phyloP scores from a whole-genome alignment of 2,329 filamentous ascomycete species.

The Neurospora sp. region DNA sequence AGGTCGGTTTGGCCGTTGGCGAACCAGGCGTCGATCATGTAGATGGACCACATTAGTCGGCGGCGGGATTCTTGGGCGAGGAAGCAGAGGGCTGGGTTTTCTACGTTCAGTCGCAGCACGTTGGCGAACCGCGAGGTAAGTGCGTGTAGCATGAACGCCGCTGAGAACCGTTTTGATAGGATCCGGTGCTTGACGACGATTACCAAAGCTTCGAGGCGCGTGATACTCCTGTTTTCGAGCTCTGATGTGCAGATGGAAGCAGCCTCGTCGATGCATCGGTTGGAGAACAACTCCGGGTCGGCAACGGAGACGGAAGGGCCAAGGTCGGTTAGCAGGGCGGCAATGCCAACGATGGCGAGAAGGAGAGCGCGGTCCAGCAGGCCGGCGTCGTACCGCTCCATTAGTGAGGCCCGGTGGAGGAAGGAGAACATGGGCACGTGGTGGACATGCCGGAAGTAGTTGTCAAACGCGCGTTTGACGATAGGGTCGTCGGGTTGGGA shows the following conservation, averaged over 20 bases:
- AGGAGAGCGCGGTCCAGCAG: constrained; percentile 45
- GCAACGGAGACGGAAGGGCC: constrained; percentile 32
- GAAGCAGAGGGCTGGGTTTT: constrained; percentile 34
- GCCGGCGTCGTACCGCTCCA: constrained; percentile 48
- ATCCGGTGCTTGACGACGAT: constrained; percentile 39
- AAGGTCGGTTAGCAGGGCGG: constrained; percentile 45
- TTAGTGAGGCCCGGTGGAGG: constrained; percentile 47
- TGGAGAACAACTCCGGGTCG: constrained; percentile 35
- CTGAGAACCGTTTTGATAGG: constrained; percentile 33
- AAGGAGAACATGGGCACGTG: constrained; percentile 51
- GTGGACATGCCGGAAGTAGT: constrained; percentile 49
- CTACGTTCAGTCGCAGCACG: constrained; percentile 39
- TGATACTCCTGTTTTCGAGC: constrained; percentile 45
- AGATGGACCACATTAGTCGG: constrained; percentile 39
- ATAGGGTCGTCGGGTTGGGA: constrained; percentile 37
- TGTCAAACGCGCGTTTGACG: constrained; percentile 43
- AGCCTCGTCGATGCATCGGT: constrained; percentile 45
- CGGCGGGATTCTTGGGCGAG: constrained; percentile 34
- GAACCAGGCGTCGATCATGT: constrained; percentile 37
- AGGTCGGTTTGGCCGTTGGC: constrained; percentile 37
- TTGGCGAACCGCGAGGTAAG: constrained; percentile 37
- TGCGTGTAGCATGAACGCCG: constrained; percentile 38
- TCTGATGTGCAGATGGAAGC: constrained; percentile 42
- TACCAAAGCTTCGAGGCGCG: constrained; percentile 40
- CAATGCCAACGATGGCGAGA: constrained; percentile 46